Conservation (phyloP, 208 protist species). For the Naegleria lovaniensis region DNA sequence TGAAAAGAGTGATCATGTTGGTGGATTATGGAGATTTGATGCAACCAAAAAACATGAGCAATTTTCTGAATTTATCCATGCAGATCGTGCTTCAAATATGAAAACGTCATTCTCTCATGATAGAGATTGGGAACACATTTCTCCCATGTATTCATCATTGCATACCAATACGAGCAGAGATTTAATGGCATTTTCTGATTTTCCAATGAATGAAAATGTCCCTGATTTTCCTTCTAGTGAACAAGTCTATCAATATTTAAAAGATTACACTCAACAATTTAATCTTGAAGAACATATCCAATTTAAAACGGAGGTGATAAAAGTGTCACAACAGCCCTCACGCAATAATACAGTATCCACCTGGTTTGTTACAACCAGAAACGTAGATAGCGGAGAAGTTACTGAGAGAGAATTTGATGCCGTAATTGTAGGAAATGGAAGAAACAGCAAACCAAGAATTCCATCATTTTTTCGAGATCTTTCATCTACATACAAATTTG, state of each 20-base stretch:
- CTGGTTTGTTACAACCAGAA: background rate
- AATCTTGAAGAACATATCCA: background rate
- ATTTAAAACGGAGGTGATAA: background rate
- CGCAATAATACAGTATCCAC: background rate
- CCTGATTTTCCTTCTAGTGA: background rate
- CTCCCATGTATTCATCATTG: background rate
- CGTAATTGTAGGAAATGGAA: background rate
- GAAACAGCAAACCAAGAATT: background rate
- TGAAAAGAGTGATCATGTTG: background rate
- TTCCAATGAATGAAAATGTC: background rate
- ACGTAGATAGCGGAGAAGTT: background rate
- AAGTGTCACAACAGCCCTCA: background rate
- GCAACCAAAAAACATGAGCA: background rate
- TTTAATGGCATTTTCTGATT: slow-evolving; percentile 10
- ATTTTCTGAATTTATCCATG: background rate
- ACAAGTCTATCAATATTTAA: background rate
- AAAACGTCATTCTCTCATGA: background rate
- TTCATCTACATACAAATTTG: background rate
- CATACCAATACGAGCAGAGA: background rate
- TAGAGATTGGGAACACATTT: background rate
- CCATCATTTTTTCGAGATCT: background rate
- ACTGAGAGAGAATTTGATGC: background rate
- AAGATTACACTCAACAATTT: background rate
- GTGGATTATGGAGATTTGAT: slow-evolving; percentile 4
- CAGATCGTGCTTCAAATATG: background rate